These are phyloP conservation scores for Colletotrichum navitas DNA, from an alignment of 2,329 filamentous ascomycete species.

Conservation along the genomic window DNA sequence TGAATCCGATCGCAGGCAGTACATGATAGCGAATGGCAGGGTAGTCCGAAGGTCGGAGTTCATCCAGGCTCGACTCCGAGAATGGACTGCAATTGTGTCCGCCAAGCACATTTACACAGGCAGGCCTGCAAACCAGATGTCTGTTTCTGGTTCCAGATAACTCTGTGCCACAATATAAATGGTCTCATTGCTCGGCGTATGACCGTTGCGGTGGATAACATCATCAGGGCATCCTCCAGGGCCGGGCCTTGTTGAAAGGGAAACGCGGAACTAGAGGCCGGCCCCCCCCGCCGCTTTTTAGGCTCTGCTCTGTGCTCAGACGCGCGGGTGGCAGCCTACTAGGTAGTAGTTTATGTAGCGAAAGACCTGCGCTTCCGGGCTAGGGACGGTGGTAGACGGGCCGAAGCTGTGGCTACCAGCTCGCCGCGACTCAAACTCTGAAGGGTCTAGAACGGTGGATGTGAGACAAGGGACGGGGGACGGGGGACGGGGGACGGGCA, in stretches of 20 bases:
- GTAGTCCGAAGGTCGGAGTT: not conserved
- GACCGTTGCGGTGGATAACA: not conserved
- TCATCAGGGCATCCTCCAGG: not conserved
- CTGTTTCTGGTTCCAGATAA: not conserved
- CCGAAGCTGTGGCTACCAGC: slow-evolving; percentile 35
- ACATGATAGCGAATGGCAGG: not conserved
- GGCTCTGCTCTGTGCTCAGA: not conserved
- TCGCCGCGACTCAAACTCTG: slow-evolving; percentile 1
- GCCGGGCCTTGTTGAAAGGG: not conserved
- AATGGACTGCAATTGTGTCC: not conserved
- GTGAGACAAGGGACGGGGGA: not conserved
- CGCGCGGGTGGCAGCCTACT: slow-evolving; percentile 4
- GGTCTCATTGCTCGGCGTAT: not conserved
- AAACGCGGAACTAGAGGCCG: not conserved
- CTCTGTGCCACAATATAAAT: not conserved
- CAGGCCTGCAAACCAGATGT: not conserved
- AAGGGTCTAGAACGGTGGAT: slow-evolving; percentile 31
- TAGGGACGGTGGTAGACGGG: slow-evolving; percentile 26
- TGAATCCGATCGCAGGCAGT: not conserved
- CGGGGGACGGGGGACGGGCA: slow-evolving; percentile 4
- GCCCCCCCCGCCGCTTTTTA: not conserved
- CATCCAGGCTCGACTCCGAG: not conserved
- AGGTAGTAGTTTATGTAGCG: not conserved
- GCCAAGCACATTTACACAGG: not conserved
- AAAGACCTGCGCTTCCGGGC: slow-evolving; percentile 15